Evolutionary conservation across 2,329 filamentous ascomycete species (phyloP), one percentile per base, ranked within the genome.

Genomic region (Pezicula neosporulosa): DNA sequence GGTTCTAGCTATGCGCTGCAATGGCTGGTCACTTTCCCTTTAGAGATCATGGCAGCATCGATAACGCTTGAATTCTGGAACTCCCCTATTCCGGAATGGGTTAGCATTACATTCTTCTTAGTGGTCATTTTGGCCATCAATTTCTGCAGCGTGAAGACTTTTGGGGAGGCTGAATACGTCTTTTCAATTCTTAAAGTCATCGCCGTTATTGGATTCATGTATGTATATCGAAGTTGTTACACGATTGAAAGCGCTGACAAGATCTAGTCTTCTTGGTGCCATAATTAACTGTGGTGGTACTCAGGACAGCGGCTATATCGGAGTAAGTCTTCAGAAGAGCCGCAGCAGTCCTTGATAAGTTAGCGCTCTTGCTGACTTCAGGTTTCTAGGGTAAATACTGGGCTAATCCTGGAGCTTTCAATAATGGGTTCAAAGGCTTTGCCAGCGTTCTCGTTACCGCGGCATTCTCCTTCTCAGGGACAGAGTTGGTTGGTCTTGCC

Each of bases 191-290:
- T 97, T 72, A 97, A 97, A 67, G 84, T 97, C 49, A 77, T 86
- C 27, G 91, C 93, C 24, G 85, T 96, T 7, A 86, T 96, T 58
- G 90, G 89, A 44, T 96, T 96, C 71, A 93, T 96, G 86, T 89
- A 70, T 73, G 83, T 72, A 19, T 4, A 3, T 30, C 3, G 21
- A 7, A 3, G 1, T 9, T 18, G 18, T 13, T 27, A 9, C 15
- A 37, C 21, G 28, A 27, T 18, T 16, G 28, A 57, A 24, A 24
- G 24, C 3, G 24, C 56, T 44, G 49, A 60, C 60, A 50, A 16
- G 49, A 8, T n/a, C 54, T 58, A 90, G 87, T 58, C 84, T 97
- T 48, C 81, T 96, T 3, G 92, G 90, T 7, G 86, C 95, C 53
- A 83, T 96, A 49, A 82, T 96, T 63, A 90, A 95, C 70, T 87